Evolutionary conservation across 148 eudicot genomes (phyloP), one percentile per base, ranked within the genome.

Genomic region (Fallopia convolvulus): DNA sequence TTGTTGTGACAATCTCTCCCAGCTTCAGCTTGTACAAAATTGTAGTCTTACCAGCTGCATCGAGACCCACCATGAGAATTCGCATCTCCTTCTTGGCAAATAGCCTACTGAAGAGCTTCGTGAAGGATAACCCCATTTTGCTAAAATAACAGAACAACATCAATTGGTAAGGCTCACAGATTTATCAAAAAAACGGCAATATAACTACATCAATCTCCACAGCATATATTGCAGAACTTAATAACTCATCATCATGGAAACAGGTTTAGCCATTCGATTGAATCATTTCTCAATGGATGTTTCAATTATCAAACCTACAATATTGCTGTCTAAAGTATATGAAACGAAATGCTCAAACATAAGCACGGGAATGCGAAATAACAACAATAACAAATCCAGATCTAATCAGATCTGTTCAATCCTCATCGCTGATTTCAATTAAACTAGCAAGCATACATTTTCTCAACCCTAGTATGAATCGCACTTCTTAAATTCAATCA

Each of bases 21-120:
- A 85, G 80, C 79, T 85, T 85, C 36, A 85, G 87, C 81, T 85
- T 85, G 81, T 85, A 85, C 49, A 85, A 79, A 74, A 85, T 82
- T 74, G 87, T 85, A 6, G 87, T 73, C 75, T 73, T 73, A 73
- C 75, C 75, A 73, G 75, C 75, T 10, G 75, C 75, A 73, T 73
- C 75, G 73, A 85, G 87, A 82, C 85, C 87, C 46, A 85, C 87
- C 87, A 85, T 85, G 46, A 85, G 77, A 60, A 85, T 85, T 77
- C 83, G 83, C 87, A 85, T 85, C 82, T 85, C 87, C 79, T 79
- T 85, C 84, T 83, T 86, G 70, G 84, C 88, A 77, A 86, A 86
- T 21, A 81, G 84, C 74, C 84, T 80, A 42, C 88, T 86, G 80
- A 86, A 86, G 20, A 86, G 86, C 84, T 86, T 86, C 72, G 81